Evolutionary conservation across 768 basidiomycete genomes (phyloP), one percentile per base, ranked within the genome.

Genomic region (Tephrocybe sp.): DNA sequence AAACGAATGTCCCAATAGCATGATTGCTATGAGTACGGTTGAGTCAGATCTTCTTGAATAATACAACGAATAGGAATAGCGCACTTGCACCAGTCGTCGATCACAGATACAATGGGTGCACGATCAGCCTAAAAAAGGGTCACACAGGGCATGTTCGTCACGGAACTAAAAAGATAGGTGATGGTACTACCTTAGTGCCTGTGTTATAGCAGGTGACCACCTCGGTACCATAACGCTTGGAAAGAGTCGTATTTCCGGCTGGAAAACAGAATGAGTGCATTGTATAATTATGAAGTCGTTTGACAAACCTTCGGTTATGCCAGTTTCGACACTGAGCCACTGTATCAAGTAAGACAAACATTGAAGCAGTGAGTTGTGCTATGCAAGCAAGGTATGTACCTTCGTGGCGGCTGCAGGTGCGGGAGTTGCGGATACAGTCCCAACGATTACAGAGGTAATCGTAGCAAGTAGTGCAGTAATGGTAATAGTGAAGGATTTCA

Each of bases 1-100:
- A 26, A 18, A 49, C 48, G 31, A 1, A 7, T 34, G n/a, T 35
- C 15, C 48, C 48, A 35, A 49, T 49, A 40, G 48, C 48, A 19
- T 35, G 31, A 43, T 49, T 49, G 40, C 40, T 49, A 49, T 1
- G 24, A 25, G 31, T 5, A 35, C 16, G 42, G 19, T 35, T 16
- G 18, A 40, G 40, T 48, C 19, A 31, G 37, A 32, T n/a, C n/a
- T n/a, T n/a, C n/a, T 5, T 9, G 18, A 22, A 48, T 40, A 30
- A 27, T 22, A 39, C 19, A 22, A 39, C 38, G 38, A 12, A 15
- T n/a, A n/a, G 32, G 9, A 5, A 34, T 12, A 30, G 12, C 28
- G 6, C 12, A 30, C 28, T 30, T 30, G 28, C 28, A 30, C 28
- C 28, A 30, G 28, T 30, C 28, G 15, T 34, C 32, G 32, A 34